Base-by-base conservation (phyloP, 2,329 filamentous ascomycete species). In the Ophiosphaerella korrae region DNA sequence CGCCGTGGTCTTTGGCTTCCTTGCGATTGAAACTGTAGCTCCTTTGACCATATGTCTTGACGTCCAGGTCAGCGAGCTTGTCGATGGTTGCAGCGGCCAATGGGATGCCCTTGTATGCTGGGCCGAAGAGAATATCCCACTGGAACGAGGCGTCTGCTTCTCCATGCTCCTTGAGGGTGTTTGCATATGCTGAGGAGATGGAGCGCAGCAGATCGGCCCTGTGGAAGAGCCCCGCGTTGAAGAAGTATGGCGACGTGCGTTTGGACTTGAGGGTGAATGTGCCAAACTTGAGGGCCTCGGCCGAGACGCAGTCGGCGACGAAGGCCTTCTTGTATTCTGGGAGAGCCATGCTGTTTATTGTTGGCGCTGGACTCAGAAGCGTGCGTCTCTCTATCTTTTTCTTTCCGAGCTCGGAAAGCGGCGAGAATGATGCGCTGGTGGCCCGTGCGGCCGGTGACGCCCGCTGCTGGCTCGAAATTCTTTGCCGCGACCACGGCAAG, bases 31-130 rank as follows among this genome's bases (percentile, higher is more conserved):
- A 97, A 31, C 87, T 88, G 78, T 96, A 97, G 68, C 87, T 90
- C 50, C 89, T 81, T 37, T 82, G 76, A 48, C 84, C 84, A 75
- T 88, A 94, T 55, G 81, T 84, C 43, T 78, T 75, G 14, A 83
- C 78, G 56, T 90, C 86, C 9, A 92, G 77, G 66, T 87, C 83
- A 45, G 85, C 84, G 11, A 97, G 84, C 73, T 92, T 88, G 70
- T 89, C 84, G 33, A 88, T 82, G 13, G 91, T 88, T 2, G 89
- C 83, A 13, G 88, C 87, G 38, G 89, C 89, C n/a, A 97, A 84
- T 1, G 92, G 91, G 59, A 97, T 96, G 38, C 94, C 94, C 79
- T 97, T 99, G 82, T 97, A 99, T 8, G 94, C 93, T 2, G 94
- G 93, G 13, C 85, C 92, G 75, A 97, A 97, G 68, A 97, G 81